Conservation (phyloP, 495 filamentous ascomycete species). For the Annulohypoxylon moriforme region DNA sequence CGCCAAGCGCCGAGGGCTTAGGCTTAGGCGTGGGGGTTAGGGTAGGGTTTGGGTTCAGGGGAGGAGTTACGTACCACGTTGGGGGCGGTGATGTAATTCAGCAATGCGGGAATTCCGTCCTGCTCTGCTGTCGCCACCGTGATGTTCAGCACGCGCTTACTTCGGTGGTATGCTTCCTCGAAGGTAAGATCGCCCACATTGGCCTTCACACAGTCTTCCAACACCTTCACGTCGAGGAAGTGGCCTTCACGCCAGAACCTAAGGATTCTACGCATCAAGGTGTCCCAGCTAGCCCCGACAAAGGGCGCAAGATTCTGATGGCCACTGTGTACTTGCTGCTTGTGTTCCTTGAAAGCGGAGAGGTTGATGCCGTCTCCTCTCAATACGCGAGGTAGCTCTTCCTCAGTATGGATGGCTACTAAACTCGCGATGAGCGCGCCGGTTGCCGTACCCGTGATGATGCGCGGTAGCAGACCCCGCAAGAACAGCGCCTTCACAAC, state of each 20-base stretch:
- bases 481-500: constrained; percentile 90
- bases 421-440: constrained; percentile 92
- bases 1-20: neutral
- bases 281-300: constrained; percentile 62
- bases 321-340: constrained; percentile 30
- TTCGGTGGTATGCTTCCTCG: constrained; percentile 89
- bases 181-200: constrained; percentile 94
- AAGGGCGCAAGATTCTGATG: constrained; percentile 34
- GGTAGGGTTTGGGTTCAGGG: neutral
- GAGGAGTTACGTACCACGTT: constrained; percentile 77
- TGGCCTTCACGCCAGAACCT: constrained; percentile 80
- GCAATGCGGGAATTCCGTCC: constrained; percentile 81
- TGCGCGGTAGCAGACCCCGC: constrained; percentile 84
- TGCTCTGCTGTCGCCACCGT: constrained; percentile 80
- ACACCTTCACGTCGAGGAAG: constrained; percentile 81
- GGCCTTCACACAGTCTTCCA: constrained; percentile 85
- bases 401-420: constrained; percentile 88
- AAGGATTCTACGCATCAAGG: constrained; percentile 68
- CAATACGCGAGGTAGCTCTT: constrained; percentile 81
- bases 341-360: constrained; percentile 73
- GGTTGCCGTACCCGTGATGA: constrained; percentile 91
- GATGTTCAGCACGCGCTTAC: constrained; percentile 91
- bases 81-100: constrained; percentile 94
- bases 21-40: neutral
- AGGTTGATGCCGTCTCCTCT: constrained; percentile 85